Percentiles rank a stretch among this genome's conserved stretches.
These are phyloP conservation scores for Brettanomyces nanus DNA, from an alignment of 805 yeast species.

Conservation along the genomic window DNA sequence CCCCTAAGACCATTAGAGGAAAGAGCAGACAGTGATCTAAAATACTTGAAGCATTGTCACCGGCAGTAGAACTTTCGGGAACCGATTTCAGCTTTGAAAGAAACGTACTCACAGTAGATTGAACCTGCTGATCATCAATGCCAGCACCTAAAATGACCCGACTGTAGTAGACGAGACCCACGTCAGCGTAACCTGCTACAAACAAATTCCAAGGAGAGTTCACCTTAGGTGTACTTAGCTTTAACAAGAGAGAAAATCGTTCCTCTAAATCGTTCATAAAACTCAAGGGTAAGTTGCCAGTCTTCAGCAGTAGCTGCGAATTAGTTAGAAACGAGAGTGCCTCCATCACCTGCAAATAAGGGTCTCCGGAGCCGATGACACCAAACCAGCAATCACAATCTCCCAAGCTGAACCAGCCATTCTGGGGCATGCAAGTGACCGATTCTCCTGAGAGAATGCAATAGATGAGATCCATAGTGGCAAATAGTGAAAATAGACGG, in stretches of 20 bases:
- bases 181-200: slow-evolving; percentile 17
- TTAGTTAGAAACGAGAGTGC: slow-evolving; percentile 11
- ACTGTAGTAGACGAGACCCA: slow-evolving; percentile 17
- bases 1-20: slow-evolving; percentile 20
- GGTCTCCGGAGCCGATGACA: slow-evolving; percentile 15
- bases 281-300: neutral
- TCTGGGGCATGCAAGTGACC: slow-evolving; percentile 11
- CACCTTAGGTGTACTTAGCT: neutral
- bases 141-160: slow-evolving; percentile 10
- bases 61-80: neutral
- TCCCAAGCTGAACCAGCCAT: slow-evolving; percentile 16
- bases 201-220: slow-evolving; percentile 5
- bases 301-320: slow-evolving; percentile 6
- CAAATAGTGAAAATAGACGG: slow-evolving; percentile 20
- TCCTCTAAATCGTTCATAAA: neutral
- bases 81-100: slow-evolving; percentile 5
- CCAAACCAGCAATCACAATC: slow-evolving; percentile 24
- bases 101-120: slow-evolving; percentile 11
- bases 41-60: slow-evolving; percentile 1
- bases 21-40: slow-evolving; percentile 21
- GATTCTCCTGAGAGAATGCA: slow-evolving; percentile 17
- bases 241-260: neutral
- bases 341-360: slow-evolving; percentile 25
- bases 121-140: slow-evolving; percentile 9
- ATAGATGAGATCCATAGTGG: slow-evolving; percentile 21